These are phyloP conservation scores for Dimocarpus longan DNA, from an alignment of 345 rosid species.

Conservation along the genomic window DNA sequence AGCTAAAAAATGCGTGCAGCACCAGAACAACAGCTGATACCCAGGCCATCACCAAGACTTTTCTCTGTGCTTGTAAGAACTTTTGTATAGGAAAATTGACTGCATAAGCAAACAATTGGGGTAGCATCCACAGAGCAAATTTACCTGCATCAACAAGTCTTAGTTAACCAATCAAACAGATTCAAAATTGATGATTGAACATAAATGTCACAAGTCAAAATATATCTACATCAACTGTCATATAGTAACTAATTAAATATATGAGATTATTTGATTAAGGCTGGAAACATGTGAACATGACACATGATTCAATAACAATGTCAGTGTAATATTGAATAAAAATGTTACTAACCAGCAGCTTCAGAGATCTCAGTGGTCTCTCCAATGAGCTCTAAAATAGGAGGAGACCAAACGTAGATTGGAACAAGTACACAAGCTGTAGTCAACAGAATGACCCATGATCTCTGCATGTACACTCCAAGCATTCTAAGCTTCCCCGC, in stretches of 20 bases:
- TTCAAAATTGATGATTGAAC: background rate
- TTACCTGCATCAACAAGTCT: constrained; percentile 47
- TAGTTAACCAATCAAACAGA: background rate
- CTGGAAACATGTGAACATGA: background rate
- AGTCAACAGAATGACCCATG: constrained; percentile 78
- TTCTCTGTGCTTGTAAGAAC: constrained; percentile 85
- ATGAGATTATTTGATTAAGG: background rate
- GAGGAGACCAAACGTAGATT: constrained; percentile 82
- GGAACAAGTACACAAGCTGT: constrained; percentile 73
- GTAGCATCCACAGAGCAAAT: constrained; percentile 90
- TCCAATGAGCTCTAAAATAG: constrained; percentile 68
- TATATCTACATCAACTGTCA: background rate
- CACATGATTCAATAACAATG: background rate
- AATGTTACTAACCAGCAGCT: constrained; percentile 63
- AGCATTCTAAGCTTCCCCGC: constrained; percentile 79
- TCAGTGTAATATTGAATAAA: background rate
- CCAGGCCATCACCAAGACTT: constrained; percentile 82
- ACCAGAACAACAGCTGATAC: constrained; percentile 66
- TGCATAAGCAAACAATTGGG: constrained; percentile 85
- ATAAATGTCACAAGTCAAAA: too few relatives aligned
- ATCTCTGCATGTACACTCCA: constrained; percentile 93
- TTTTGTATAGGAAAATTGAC: constrained; percentile 88
- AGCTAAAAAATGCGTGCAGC: constrained; percentile 64
- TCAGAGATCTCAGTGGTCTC: constrained; percentile 73
- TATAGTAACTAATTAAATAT: background rate